Base-by-base conservation (phyloP, 257 asterid genomes). In the Petunia secreta region DNA sequence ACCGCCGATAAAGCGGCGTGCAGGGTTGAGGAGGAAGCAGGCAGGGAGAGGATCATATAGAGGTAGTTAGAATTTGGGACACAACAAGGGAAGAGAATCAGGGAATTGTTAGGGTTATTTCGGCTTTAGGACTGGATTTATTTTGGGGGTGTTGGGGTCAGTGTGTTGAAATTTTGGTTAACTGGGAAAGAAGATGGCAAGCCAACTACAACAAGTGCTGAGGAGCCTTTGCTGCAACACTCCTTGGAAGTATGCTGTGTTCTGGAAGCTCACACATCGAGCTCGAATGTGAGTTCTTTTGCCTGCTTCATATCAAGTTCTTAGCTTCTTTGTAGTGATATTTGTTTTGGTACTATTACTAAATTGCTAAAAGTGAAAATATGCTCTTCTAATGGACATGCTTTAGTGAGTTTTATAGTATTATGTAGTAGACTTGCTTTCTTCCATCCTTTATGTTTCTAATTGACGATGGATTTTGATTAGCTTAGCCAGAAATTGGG, bases 11-110 rank as follows among this genome's bases (percentile, higher is more conserved):
- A 92, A 93, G 90, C 91, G 98, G 89, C 86, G 93, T 80, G 89
- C 89, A 53, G 89, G 91, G 86, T 82, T 95, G 93, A 91, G 97
- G 87, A 92, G 98, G 94, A 95, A 95, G 86, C 99, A 95, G 82
- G 99, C 99, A 9, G 99, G 99, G 54, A 93, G 99, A 91, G 99
- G 99, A 86, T 95, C 99, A 81, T 95, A 95, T 85, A 91, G 99
- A 80, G 98, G 99, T 77, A 95, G 99, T 86, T 95, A 95, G 97
- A 87, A 53, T 81, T 87, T 78, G 85, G 63, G 73, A 78, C 57
- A 63, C 73, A 6, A 7, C 39, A 54, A 83, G 75, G 59, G 52
- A 43, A 82, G 83, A 85, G 89, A 87, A 79, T 67, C 79, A 91
- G 93, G 86, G 79, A 74, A 79, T 84, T 54, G 69, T 81, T 83